These are phyloP conservation scores for Tricholoma flavovirens DNA, from an alignment of 768 basidiomycete genomes.

Conservation along the genomic window DNA sequence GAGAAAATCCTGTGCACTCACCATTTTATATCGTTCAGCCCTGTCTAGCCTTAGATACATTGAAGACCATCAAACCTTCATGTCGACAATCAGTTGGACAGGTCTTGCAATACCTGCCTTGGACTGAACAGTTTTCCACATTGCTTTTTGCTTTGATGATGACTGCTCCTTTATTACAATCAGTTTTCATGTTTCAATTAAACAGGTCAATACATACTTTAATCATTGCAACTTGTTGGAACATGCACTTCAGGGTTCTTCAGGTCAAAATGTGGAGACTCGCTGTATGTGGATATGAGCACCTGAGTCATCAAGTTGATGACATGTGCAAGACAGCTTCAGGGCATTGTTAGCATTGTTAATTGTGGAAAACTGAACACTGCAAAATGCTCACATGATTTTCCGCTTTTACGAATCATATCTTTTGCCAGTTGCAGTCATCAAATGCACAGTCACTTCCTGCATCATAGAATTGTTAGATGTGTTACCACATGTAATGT, in stretches of 20 bases:
- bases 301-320: constrained; percentile 19
- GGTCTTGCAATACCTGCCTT: too few species aligned
- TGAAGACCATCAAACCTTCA: too few species aligned
- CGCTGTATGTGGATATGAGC: constrained; percentile 20
- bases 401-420: too few species aligned
- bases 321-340: constrained; percentile 9
- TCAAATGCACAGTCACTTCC: neutral
- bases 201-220: neutral
- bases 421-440: too few species aligned
- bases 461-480: constrained; percentile 29
- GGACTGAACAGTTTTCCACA: too few species aligned
- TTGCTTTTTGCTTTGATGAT: constrained; percentile 19
- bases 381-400: too few species aligned
- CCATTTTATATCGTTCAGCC: neutral
- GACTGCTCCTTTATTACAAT: constrained; percentile 18
- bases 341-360: constrained; percentile 5
- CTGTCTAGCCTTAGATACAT: constrained; percentile 24
- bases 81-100: too few species aligned
- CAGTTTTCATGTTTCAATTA: neutral
- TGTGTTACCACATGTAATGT: constrained; percentile 31
- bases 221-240: neutral
- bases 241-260: neutral
- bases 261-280: constrained; percentile 18
- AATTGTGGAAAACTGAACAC: neutral
- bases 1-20: neutral